A percentile compares a stretch with the other conserved stretches of the same genome.
These are phyloP conservation scores for Clausena lansium DNA, from an alignment of 345 rosid species.

Conservation along the genomic window DNA sequence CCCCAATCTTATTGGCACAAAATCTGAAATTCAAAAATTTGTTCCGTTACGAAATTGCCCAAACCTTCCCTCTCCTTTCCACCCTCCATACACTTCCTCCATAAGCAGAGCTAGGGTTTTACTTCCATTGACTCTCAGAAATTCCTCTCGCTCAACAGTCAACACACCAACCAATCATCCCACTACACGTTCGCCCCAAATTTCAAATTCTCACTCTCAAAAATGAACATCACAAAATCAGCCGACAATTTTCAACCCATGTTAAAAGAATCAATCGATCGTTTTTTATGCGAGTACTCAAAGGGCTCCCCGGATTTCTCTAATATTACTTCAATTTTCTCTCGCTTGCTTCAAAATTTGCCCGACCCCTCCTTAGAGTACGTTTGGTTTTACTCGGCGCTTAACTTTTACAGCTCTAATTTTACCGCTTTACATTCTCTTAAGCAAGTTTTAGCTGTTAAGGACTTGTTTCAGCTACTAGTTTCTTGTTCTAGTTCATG, in stretches of 20 bases:
- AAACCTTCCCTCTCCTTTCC: slow-evolving; percentile 36
- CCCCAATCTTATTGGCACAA: neutral
- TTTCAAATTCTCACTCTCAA: slow-evolving; percentile 9
- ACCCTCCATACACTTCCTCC: neutral
- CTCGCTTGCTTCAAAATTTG: slow-evolving; percentile 44
- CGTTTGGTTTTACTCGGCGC: slow-evolving; percentile 70
- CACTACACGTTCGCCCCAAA: slow-evolving; percentile 17
- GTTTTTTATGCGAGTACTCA: slow-evolving; percentile 44
- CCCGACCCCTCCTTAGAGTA: slow-evolving; percentile 66
- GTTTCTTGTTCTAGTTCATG: slow-evolving; percentile 48
- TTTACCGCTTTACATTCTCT: slow-evolving; percentile 20
- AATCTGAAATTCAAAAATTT: slow-evolving; percentile 39
- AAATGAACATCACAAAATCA: slow-evolving; percentile 28
- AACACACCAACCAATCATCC: neutral
- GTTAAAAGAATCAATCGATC: slow-evolving; percentile 61
- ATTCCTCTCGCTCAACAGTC: neutral
- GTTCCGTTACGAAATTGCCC: slow-evolving; percentile 31
- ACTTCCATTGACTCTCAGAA: neutral
- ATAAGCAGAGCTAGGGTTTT: slow-evolving; percentile 33
- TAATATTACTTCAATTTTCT: slow-evolving; percentile 57
- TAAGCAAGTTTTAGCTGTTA: slow-evolving; percentile 23
- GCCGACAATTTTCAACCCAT: slow-evolving; percentile 38
- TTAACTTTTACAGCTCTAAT: slow-evolving; percentile 44
- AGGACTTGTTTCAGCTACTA: slow-evolving; percentile 57
- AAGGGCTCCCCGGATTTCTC: slow-evolving; percentile 58